These are phyloP conservation scores for Drechslerella dactyloides DNA, from an alignment of 2,329 filamentous ascomycete species.

Conservation along the genomic window DNA sequence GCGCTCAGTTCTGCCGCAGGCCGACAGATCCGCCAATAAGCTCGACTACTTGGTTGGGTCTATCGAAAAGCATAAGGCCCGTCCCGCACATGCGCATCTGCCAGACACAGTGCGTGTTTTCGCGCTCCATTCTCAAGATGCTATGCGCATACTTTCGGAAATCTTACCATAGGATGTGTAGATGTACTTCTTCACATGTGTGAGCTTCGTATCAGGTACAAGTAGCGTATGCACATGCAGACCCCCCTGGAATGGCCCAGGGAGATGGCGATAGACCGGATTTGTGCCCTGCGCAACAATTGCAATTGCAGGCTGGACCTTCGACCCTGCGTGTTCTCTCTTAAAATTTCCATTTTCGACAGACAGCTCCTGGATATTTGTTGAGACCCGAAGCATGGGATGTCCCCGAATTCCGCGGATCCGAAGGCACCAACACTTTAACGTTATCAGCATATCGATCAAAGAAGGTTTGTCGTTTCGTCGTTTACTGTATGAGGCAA, in stretches of 20 bases:
- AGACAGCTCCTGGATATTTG: constrained; percentile 34
- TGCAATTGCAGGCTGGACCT: constrained; percentile 11
- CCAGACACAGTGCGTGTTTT: not conserved
- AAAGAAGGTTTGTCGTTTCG: constrained; percentile 47
- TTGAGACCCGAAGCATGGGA: not conserved
- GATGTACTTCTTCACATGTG: constrained; percentile 1
- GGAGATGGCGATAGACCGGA: constrained; percentile 8
- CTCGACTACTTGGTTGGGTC: constrained; percentile 7
- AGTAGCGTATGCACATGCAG: constrained; percentile 11
- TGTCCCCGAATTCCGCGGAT: constrained; percentile 19
- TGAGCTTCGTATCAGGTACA: constrained; percentile 10
- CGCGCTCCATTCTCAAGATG: constrained; percentile 6
- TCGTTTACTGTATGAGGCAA: constrained; percentile 50
- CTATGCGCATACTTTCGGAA: not conserved
- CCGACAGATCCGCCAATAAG: constrained; percentile 35
- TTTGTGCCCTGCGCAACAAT: not conserved
- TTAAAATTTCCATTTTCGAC: constrained; percentile 37
- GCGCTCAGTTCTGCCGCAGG: constrained; percentile 14
- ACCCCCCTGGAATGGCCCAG: constrained; percentile 1
- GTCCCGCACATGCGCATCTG: constrained; percentile 8
- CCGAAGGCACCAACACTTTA: not conserved
- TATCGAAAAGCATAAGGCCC: constrained; percentile 12
- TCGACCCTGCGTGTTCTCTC: constrained; percentile 38
- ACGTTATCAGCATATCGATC: constrained; percentile 33
- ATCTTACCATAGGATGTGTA: not conserved